These are phyloP conservation scores for Tieghemostelium lacteum DNA, from an alignment of 78 protist species.

Conservation along the genomic window DNA sequence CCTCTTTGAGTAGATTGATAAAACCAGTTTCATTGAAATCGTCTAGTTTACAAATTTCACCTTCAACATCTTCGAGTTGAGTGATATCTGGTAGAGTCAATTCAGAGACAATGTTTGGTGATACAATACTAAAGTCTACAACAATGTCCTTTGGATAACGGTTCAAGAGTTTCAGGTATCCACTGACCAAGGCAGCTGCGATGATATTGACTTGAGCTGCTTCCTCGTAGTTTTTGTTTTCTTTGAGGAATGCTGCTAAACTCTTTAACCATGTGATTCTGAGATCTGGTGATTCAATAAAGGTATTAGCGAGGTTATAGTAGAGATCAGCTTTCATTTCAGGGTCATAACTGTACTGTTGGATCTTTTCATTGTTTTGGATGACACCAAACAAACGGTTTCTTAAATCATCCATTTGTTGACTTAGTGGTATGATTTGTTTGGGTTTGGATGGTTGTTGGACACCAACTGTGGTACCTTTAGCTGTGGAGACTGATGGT, in stretches of 20 bases:
- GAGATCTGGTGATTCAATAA: constrained; percentile 76
- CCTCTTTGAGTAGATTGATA: constrained; percentile 54
- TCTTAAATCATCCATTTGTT: constrained; percentile 66
- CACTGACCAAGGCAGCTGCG: constrained; percentile 65
- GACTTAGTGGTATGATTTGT: not conserved
- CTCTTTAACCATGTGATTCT: constrained; percentile 81
- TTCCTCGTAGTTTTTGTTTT: constrained; percentile 50
- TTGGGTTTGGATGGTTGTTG: not conserved
- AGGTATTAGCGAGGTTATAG: constrained; percentile 47
- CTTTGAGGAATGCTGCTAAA: constrained; percentile 40
- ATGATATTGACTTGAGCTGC: constrained; percentile 64
- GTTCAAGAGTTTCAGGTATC: constrained; percentile 31
- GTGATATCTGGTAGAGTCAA: constrained; percentile 40
- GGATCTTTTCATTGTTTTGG: constrained; percentile 48
- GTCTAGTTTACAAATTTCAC: constrained; percentile 73
- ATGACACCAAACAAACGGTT: constrained; percentile 64
- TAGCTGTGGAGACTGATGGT: not conserved
- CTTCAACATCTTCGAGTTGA: constrained; percentile 48
- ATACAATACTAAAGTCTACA: constrained; percentile 16
- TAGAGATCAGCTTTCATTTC: constrained; percentile 77
- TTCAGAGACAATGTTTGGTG: constrained; percentile 22
- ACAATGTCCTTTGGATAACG: constrained; percentile 40
- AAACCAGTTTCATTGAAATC: constrained; percentile 74
- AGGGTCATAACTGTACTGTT: constrained; percentile 74
- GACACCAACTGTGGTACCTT: not conserved